These are phyloP conservation scores for Colletotrichum sojae DNA, from an alignment of 2,329 filamentous ascomycete genomes.

Conservation along the genomic window DNA sequence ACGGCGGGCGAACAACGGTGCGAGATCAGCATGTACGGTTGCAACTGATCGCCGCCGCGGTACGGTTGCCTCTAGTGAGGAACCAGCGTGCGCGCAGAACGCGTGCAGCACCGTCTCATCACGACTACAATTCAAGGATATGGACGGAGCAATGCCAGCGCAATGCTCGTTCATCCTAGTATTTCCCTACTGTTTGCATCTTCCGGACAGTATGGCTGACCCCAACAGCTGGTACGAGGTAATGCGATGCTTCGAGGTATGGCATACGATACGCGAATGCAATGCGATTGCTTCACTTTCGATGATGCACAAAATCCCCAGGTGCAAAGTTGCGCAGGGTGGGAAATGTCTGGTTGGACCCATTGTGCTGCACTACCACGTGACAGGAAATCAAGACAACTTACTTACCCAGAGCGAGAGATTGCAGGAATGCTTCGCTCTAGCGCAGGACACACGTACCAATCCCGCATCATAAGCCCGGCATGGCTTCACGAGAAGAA, in stretches of 20 bases:
- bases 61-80: conserved; percentile 34
- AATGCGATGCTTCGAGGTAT: no score
- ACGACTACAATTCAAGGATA: no score
- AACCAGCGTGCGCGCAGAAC: background rate
- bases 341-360: background rate
- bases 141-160: no score
- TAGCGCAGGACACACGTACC: no score
- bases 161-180: background rate
- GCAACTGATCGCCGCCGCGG: conserved; percentile 22
- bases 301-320: background rate
- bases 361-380: conserved; percentile 26
- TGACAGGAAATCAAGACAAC: conserved; percentile 17
- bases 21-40: conserved; percentile 25
- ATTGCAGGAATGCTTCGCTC: conserved; percentile 19
- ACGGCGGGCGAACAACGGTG: background rate
- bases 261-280: background rate
- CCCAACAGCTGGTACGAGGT: no score
- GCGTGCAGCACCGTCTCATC: background rate
- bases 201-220: no score
- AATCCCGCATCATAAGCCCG: no score
- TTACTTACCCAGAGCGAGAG: background rate
- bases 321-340: conserved; percentile 33
- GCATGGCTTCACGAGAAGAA: no score
- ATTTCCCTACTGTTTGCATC: no score
- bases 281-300: conserved; percentile 8